phyloP scores from a whole-genome alignment of 2,329 filamentous ascomycete species.

The Emergomyces pasteurianus region DNA sequence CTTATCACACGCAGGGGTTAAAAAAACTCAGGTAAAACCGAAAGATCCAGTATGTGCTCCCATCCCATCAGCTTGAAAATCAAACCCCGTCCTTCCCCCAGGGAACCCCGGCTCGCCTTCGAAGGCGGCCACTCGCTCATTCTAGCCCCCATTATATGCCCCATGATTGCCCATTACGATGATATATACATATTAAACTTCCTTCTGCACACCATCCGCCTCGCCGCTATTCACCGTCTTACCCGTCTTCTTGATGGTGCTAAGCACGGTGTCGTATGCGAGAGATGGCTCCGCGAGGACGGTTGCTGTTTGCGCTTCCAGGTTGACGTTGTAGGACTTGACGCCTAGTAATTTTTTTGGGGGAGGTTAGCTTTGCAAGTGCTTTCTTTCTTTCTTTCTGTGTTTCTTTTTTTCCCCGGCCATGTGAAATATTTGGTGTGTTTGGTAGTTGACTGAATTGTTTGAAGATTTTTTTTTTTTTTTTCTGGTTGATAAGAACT shows the following conservation, averaged over 20 bases:
- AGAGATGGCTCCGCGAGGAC: slow-evolving; percentile 59
- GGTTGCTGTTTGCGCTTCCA: slow-evolving; percentile 73
- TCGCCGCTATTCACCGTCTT: slow-evolving; percentile 68
- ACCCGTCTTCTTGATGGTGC: slow-evolving; percentile 88
- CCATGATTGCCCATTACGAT: not conserved
- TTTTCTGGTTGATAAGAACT: not conserved
- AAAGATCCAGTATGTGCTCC: not conserved
- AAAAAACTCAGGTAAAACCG: not conserved
- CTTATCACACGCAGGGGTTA: too few relatives aligned
- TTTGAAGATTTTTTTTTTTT: too few relatives aligned
- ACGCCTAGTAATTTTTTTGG: slow-evolving; percentile 47
- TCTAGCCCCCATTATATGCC: too few relatives aligned
- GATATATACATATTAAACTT: slow-evolving; percentile 18
- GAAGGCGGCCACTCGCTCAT: not conserved
- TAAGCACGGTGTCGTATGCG: slow-evolving; percentile 67
- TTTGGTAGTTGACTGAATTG: not conserved
- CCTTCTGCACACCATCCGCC: slow-evolving; percentile 30
- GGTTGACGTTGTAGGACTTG: slow-evolving; percentile 74
- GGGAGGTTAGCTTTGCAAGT: not conserved
- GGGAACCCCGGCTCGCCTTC: too few relatives aligned
- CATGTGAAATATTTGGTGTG: too few relatives aligned
- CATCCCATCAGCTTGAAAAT: not conserved
- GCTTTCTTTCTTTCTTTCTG: not conserved
- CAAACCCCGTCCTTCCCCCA: not conserved
- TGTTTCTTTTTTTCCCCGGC: not conserved